Evolutionary conservation across 2,329 filamentous ascomycete genomes (phyloP).

Genomic region (Fusarium proliferatum): DNA sequence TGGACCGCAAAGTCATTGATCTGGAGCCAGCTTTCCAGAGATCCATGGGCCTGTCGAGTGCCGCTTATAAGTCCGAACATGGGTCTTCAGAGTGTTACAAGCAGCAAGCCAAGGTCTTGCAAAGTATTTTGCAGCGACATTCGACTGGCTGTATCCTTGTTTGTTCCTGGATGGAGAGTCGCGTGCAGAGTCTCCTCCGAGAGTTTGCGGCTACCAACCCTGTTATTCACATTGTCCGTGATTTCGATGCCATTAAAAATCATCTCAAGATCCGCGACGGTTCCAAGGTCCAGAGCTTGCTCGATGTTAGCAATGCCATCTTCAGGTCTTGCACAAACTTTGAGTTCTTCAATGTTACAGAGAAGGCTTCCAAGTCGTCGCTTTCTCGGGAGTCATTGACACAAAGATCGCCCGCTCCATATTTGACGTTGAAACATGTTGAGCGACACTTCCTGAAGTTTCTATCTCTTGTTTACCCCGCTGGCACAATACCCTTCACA

Average conservation of each 20-base stretch:
- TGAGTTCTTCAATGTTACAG: constrained; percentile 81
- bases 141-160: constrained; percentile 74
- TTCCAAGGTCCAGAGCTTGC: constrained; percentile 66
- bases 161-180: constrained; percentile 76
- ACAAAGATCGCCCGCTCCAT: constrained; percentile 62
- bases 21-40: constrained; percentile 76
- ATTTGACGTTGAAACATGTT: constrained; percentile 74
- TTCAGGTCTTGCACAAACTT: constrained; percentile 76
- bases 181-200: constrained; percentile 68
- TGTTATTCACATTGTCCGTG: constrained; percentile 76
- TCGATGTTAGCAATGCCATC: constrained; percentile 67
- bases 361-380: constrained; percentile 54
- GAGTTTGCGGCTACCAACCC: constrained; percentile 73
- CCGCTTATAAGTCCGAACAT: constrained; percentile 71
- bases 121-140: constrained; percentile 68
- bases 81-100: constrained; percentile 71
- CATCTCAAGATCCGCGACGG: constrained; percentile 69
- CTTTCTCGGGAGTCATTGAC: constrained; percentile 39
- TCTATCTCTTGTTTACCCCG: constrained; percentile 68
- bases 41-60: constrained; percentile 69
- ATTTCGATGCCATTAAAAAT: constrained; percentile 71
- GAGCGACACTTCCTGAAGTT: constrained; percentile 78
- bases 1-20: constrained; percentile 75
- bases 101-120: constrained; percentile 71
- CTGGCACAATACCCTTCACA: constrained; percentile 65